These are phyloP conservation scores for Eudorina sp. DNA, from an alignment of 139 green algal species.

Conservation along the genomic window DNA sequence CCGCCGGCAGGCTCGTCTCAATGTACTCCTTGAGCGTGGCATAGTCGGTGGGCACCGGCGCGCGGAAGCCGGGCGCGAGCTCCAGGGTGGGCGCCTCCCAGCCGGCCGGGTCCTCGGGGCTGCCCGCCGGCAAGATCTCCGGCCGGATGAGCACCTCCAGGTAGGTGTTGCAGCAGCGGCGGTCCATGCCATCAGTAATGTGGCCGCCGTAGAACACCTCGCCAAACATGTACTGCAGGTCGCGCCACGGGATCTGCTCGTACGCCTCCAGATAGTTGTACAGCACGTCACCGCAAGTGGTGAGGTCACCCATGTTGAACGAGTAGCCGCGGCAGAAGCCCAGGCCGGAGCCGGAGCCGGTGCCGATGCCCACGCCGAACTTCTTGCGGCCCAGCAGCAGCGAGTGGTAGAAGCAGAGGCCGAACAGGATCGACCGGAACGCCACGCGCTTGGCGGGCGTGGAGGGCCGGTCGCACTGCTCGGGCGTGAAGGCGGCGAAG, in stretches of 20 bases:
- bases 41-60: slow-evolving; percentile 79
- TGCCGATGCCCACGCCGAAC: slow-evolving; percentile 89
- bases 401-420: slow-evolving; percentile 94
- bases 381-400: slow-evolving; percentile 92
- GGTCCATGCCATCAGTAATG: slow-evolving; percentile 91
- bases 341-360: slow-evolving; percentile 83
- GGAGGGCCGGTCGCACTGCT: slow-evolving; percentile 73
- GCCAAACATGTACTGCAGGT: slow-evolving; percentile 93
- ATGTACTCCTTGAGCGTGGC: slow-evolving; percentile 81
- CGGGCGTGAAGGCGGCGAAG: slow-evolving; percentile 80
- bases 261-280: slow-evolving; percentile 91
- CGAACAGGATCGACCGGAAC: slow-evolving; percentile 87
- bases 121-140: slow-evolving; percentile 78
- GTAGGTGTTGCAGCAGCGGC: slow-evolving; percentile 89
- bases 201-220: slow-evolving; percentile 91
- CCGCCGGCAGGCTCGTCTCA: slow-evolving; percentile 79
- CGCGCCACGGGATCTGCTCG: slow-evolving; percentile 80
- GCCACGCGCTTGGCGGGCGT: slow-evolving; percentile 76
- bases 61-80: slow-evolving; percentile 85
- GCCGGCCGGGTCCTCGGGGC: slow-evolving; percentile 57
- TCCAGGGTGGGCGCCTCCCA: slow-evolving; percentile 76
- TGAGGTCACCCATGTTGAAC: slow-evolving; percentile 92
- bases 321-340: slow-evolving; percentile 92
- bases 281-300: slow-evolving; percentile 89
- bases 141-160: slow-evolving; percentile 85